Evolutionary conservation across 805 yeast species (phyloP).

Genomic region (Candida fluviatilis): DNA sequence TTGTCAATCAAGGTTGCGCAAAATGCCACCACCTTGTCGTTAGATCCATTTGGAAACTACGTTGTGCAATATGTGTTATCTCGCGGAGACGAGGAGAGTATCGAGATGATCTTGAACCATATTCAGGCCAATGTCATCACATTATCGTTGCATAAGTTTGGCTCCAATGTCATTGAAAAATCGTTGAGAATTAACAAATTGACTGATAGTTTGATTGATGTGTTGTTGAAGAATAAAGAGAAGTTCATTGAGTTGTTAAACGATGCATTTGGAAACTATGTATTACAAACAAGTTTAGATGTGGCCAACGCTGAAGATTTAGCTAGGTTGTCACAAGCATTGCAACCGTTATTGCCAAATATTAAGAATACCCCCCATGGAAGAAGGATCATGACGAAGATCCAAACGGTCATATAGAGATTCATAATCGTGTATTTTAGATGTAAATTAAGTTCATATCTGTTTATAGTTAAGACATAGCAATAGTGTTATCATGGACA

Average conservation of each 20-base stretch:
- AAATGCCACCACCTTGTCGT: slow-evolving; percentile 63
- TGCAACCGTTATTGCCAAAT: slow-evolving; percentile 73
- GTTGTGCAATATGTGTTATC: slow-evolving; percentile 88
- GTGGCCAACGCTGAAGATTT: slow-evolving; percentile 52
- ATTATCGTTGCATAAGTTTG: slow-evolving; percentile 57
- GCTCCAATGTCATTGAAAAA: slow-evolving; percentile 58
- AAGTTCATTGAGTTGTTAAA: slow-evolving; percentile 43
- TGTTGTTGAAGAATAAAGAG: slow-evolving; percentile 32
- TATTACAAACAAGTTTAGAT: slow-evolving; percentile 55
- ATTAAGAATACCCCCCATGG: slow-evolving; percentile 93
- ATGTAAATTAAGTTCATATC: neutral
- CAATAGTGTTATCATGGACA: too few species aligned
- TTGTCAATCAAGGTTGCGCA: slow-evolving; percentile 66
- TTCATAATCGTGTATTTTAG: neutral
- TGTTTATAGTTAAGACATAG: too few species aligned
- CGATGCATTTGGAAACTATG: slow-evolving; percentile 59
- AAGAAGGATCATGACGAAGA: slow-evolving; percentile 79
- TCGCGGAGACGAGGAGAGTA: slow-evolving; percentile 38
- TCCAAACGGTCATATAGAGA: slow-evolving; percentile 18
- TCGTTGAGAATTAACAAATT: slow-evolving; percentile 45
- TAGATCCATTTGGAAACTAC: slow-evolving; percentile 95
- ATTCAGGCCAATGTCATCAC: slow-evolving; percentile 34
- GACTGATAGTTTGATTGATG: slow-evolving; percentile 41
- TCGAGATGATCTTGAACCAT: slow-evolving; percentile 30
- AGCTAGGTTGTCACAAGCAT: slow-evolving; percentile 48